Evolutionary conservation across 2,329 filamentous ascomycete species (phyloP).

Genomic region (Tolypocladium tropicale): DNA sequence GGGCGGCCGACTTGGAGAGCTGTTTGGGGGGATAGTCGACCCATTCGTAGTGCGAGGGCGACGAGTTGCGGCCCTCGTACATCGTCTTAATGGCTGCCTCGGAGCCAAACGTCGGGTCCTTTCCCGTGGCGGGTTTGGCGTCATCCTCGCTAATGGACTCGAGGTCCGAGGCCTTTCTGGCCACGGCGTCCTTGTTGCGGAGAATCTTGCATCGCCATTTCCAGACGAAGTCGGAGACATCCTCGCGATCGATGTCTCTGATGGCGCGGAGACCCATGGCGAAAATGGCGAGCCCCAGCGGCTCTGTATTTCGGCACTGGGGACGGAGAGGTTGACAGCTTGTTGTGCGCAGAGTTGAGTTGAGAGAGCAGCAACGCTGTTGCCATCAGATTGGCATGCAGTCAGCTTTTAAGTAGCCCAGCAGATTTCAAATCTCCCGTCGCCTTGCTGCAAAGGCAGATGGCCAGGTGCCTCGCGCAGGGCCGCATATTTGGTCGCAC

Average conservation of each 20-base stretch:
- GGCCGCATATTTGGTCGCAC: background rate
- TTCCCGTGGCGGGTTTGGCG: constrained; percentile 3
- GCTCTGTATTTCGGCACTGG: background rate
- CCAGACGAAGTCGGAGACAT: constrained; percentile 18
- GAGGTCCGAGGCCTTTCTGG: constrained; percentile 5
- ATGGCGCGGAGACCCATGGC: constrained; percentile 7
- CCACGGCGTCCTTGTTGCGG: constrained; percentile 9
- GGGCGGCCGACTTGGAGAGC: constrained; percentile 25
- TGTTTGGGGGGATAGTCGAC: constrained; percentile 30
- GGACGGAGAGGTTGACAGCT: background rate
- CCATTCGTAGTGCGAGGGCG: constrained; percentile 20
- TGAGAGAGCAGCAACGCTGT: background rate
- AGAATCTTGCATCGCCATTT: constrained; percentile 21
- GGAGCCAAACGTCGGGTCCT: constrained; percentile 16
- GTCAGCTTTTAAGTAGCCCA: background rate
- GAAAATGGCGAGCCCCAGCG: background rate
- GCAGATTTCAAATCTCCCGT: background rate
- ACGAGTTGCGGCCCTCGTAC: constrained; percentile 24
- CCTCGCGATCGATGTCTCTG: constrained; percentile 8
- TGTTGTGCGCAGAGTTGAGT: background rate
- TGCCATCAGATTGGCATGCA: background rate
- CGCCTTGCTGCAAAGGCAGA: background rate
- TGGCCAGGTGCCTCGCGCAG: background rate
- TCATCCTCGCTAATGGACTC: background rate
- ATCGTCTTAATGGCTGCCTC: constrained; percentile 25